Base-by-base conservation (phyloP, 2,329 filamentous ascomycete genomes). In the Claviceps digitariae region DNA sequence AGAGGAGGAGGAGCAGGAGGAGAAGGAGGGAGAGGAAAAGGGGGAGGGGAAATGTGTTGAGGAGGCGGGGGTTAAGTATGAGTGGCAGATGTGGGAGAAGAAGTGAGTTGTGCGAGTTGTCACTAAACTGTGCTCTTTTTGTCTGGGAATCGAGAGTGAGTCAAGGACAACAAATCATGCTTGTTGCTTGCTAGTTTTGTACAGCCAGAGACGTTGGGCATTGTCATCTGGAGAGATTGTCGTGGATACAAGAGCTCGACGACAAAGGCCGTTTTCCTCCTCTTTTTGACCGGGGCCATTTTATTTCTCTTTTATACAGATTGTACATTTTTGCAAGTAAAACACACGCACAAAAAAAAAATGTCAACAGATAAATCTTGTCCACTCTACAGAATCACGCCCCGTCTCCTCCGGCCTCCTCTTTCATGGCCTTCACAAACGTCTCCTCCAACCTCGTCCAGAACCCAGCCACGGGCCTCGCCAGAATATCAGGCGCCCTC, bases 81-180 rank as follows among this genome's bases (percentile, higher is more conserved):
- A 84, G 66, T 88, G 86, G 69, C 78, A 86, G 67, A 79, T 89
- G 78, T 89, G 82, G 82, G 82, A 84, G 72, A 79, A 73, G 72
- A 41, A n/a, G 27, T 51, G 40, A 51, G 17, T 4, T 20, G 2
- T 9, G 10, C 10, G 27, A 29, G 27, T 29, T 29, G 27, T 29
- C n/a, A n/a, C n/a, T n/a, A n/a, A n/a, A n/a, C n/a, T n/a, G n/a
- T n/a, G n/a, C n/a, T n/a, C n/a, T n/a, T n/a, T n/a, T n/a, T n/a
- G n/a, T n/a, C n/a, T n/a, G n/a, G n/a, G n/a, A n/a, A n/a, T n/a
- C n/a, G n/a, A n/a, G n/a, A n/a, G n/a, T n/a, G n/a, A n/a, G n/a
- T n/a, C n/a, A n/a, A n/a, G n/a, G n/a, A n/a, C n/a, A n/a, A n/a
- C n/a, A n/a, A n/a, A n/a, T n/a, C n/a, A n/a, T n/a, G n/a, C n/a